phyloP scores from a whole-genome alignment of 2,329 filamentous ascomycete species.

The Epichloe sylvatica region DNA sequence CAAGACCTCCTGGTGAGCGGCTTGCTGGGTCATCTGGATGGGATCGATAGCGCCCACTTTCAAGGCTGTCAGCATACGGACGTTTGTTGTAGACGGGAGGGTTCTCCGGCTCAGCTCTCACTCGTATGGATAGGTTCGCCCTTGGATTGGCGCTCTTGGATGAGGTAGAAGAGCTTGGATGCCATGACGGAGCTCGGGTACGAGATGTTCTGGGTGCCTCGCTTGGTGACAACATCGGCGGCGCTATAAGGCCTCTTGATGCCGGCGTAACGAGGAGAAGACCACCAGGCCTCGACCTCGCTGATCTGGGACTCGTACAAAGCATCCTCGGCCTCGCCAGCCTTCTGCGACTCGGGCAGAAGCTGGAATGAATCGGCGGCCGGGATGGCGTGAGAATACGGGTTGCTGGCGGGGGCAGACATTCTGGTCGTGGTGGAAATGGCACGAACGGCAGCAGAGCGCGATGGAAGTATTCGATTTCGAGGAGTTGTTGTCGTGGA shows the following conservation, averaged over 20 bases:
- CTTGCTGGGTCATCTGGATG: slow-evolving; percentile 99
- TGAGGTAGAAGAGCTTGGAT: slow-evolving; percentile 79
- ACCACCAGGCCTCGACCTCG: slow-evolving; percentile 86
- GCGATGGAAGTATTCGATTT: slow-evolving; percentile 7
- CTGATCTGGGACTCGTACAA: slow-evolving; percentile 73
- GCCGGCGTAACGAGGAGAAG: slow-evolving; percentile 65
- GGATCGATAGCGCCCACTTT: slow-evolving; percentile 94
- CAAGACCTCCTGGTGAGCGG: slow-evolving; percentile 84
- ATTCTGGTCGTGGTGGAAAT: slow-evolving; percentile 20
- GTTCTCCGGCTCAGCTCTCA: slow-evolving; percentile 26
- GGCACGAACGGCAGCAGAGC: slow-evolving; percentile 13
- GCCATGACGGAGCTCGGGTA: slow-evolving; percentile 95
- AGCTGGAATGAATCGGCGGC: slow-evolving; percentile 74
- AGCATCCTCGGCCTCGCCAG: slow-evolving; percentile 67
- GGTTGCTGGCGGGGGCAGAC: slow-evolving; percentile 14
- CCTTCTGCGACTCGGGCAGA: slow-evolving; percentile 62
- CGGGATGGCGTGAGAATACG: slow-evolving; percentile 15
- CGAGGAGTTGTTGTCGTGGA: slow-evolving; percentile 10
- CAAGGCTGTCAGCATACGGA: background rate
- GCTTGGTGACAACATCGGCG: slow-evolving; percentile 83
- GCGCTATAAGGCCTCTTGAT: slow-evolving; percentile 88
- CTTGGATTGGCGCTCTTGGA: slow-evolving; percentile 62
- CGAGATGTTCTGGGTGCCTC: slow-evolving; percentile 70
- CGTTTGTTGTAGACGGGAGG: background rate
- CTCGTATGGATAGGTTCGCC: slow-evolving; percentile 89